Percentiles rank a stretch among this genome's conserved stretches.
These are phyloP conservation scores for Magnusiomyces magnusii DNA, from an alignment of 1,139 yeast genomes.

Conservation along the genomic window DNA sequence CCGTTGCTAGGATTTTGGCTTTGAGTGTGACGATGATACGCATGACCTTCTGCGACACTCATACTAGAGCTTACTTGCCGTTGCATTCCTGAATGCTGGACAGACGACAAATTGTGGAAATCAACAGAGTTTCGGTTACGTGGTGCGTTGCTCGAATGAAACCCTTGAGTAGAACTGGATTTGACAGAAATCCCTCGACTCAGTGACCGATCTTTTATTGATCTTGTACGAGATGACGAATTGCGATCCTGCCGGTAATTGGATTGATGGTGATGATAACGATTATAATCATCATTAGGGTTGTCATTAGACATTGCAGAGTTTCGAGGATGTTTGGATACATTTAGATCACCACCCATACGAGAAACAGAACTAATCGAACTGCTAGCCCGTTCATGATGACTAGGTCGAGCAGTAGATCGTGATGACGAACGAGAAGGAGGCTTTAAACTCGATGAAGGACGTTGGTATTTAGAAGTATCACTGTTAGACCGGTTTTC, in stretches of 20 bases:
- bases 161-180: neutral
- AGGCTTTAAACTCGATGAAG: neutral
- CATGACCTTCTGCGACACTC: neutral
- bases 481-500: conserved; percentile 1
- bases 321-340: neutral
- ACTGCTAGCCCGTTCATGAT: neutral
- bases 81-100: neutral
- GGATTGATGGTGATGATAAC: neutral
- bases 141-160: neutral
- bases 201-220: neutral
- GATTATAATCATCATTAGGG: neutral
- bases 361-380: neutral
- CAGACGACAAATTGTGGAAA: neutral
- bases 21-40: neutral
- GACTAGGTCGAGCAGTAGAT: neutral
- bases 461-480: neutral
- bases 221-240: neutral
- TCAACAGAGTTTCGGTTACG: neutral
- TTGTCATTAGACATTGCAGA: neutral
- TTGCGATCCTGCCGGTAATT: neutral
- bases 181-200: neutral
- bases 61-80: neutral
- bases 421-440: neutral
- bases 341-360: neutral
- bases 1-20: neutral